Base-by-base conservation (phyloP, 495 filamentous ascomycete species). In the Penicillium robsamsonii region DNA sequence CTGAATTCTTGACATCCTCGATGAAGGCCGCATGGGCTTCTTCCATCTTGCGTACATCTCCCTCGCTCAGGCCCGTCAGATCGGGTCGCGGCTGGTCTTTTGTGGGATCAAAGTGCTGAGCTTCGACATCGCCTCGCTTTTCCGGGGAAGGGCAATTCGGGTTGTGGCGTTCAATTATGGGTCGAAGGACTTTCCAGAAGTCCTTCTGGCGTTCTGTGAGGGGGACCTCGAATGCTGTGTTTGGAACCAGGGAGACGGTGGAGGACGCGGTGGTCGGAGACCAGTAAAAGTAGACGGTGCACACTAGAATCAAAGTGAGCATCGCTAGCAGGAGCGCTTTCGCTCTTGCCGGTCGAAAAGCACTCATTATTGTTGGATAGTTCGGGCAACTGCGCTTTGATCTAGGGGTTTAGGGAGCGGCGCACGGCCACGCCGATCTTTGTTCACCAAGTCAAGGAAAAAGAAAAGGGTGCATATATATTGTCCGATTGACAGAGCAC, bases 21-120 rank as follows among this genome's bases (percentile, higher is more conserved):
- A 82, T 53, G 62, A 79, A 82, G 1, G 57, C 57, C 24, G 73
- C 67, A 66, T 83, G 79, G 3, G 72, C 70, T 33, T 67, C 64
- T 30, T 71, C 65, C 75, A 78, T 75, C 31, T 56, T 57, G 11
- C 57, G 58, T 37, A 68, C 41, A 30, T 70, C 63, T n/a, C 60
- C 62, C 40, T 76, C 72, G 12, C 60, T 66, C 51, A 77, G 38
- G 8, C 53, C 46, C 2, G 73, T 68, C 46, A 75, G 33, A 40
- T 77, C 73, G 20, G 74, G 73, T 30, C 73, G 66, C 17, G 61
- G 64, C 7, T 54, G 49, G 30, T 62, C 61, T 2, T 70, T 59
- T 6, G 62, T 63, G 18, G 75, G 68, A 44, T 76, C 66, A 63
- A 73, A 78, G 45, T 66, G 57, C 12, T 61, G 57, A 1, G 63